These are phyloP conservation scores for Cyclostephanos invisitatus DNA, from an alignment of 108 stramenopile genomes.

Conservation along the genomic window DNA sequence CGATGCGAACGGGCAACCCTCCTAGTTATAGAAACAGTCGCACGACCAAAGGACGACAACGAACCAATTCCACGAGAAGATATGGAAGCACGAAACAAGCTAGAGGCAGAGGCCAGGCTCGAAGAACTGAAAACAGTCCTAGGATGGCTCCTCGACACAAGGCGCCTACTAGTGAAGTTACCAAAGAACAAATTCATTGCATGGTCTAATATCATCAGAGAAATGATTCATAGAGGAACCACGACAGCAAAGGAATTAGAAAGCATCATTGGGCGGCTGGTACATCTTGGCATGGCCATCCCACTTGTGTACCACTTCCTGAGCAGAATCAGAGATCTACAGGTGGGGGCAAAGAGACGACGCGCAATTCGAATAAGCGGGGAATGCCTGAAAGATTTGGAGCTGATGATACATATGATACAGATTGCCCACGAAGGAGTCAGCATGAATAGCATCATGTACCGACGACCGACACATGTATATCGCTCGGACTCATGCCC, in stretches of 20 bases:
- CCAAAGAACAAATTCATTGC: not conserved
- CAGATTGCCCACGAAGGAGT: not conserved
- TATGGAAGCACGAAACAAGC: not conserved
- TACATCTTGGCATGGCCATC: not conserved
- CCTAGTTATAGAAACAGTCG: not conserved
- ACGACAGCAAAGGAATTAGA: not conserved
- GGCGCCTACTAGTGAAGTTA: not conserved
- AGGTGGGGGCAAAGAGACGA: not conserved
- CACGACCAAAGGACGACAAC: not conserved
- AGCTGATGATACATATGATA: not conserved
- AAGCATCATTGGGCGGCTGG: not conserved
- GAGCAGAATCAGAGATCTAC: not conserved
- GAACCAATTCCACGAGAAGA: not conserved
- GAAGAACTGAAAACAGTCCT: not conserved
- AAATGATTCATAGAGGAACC: not conserved
- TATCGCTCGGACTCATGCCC: constrained; percentile 1
- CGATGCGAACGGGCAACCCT: not conserved
- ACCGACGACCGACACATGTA: not conserved
- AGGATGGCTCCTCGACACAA: not conserved
- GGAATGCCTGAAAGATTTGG: not conserved
- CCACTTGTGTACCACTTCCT: not conserved
- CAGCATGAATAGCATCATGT: not conserved
- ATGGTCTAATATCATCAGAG: too few relatives aligned
- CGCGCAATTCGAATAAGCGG: not conserved
- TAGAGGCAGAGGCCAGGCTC: not conserved